Evolutionary conservation across 768 basidiomycete species (phyloP).

Genomic region (Lyophyllum decastes): DNA sequence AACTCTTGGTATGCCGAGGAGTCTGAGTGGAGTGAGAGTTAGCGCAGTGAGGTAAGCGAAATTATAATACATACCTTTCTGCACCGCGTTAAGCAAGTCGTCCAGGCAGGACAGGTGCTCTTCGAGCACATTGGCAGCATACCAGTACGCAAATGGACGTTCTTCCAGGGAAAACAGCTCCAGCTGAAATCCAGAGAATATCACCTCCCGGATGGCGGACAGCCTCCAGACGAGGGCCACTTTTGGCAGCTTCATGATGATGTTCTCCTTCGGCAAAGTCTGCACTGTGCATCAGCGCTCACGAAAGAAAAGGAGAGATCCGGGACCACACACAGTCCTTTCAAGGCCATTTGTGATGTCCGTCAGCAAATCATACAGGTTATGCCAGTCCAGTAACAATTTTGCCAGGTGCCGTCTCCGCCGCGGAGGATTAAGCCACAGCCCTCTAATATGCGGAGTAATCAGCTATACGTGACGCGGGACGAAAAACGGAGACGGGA

Average conservation of each 20-base stretch:
- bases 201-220: constrained; percentile 60
- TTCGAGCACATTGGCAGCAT: constrained; percentile 56
- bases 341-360: constrained; percentile 33
- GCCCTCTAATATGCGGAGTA: constrained; percentile 55
- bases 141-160: constrained; percentile 77
- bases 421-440: constrained; percentile 71
- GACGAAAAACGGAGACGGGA: constrained; percentile 8
- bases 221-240: constrained; percentile 61
- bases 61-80: constrained; percentile 32
- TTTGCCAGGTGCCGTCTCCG: constrained; percentile 67
- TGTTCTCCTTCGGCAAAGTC: constrained; percentile 32
- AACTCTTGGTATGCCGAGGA: constrained; percentile 45
- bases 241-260: constrained; percentile 44
- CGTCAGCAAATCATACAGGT: constrained; percentile 50
- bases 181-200: constrained; percentile 76
- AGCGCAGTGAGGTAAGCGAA: not conserved
- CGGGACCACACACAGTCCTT: constrained; percentile 25
- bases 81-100: constrained; percentile 38
- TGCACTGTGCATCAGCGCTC: constrained; percentile 15
- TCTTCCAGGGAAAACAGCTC: constrained; percentile 73
- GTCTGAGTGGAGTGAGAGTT: constrained; percentile 27
- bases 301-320: not conserved
- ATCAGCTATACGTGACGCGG: constrained; percentile 44
- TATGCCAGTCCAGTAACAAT: constrained; percentile 65
- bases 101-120: constrained; percentile 58